Conservation (phyloP, 192 early-diverging fungal species). For the Backusella liffmaniae region DNA sequence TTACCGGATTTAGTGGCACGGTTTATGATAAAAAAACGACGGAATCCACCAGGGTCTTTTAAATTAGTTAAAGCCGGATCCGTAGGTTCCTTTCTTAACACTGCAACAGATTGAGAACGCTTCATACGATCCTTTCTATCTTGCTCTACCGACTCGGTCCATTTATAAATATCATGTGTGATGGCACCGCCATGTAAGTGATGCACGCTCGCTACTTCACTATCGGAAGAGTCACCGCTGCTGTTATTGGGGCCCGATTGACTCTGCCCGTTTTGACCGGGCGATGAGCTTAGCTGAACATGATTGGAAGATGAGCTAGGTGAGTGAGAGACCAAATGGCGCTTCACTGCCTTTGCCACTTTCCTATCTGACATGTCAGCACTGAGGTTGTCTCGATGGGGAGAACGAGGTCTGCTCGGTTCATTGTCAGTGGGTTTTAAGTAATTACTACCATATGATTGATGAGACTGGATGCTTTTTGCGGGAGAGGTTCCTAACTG, state of each 20-base stretch:
- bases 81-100: background rate
- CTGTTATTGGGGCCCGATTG: background rate
- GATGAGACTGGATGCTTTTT: conserved; percentile 1
- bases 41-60: conserved; percentile 83
- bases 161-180: conserved; percentile 86
- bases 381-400: background rate
- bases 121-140: conserved; percentile 25
- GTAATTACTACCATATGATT: conserved; percentile 10
- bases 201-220: conserved; percentile 43
- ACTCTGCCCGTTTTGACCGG: background rate
- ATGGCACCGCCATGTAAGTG: conserved; percentile 68
- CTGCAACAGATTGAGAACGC: conserved; percentile 26
- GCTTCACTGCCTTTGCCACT: conserved; percentile 62
- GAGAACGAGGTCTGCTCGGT: conserved; percentile 1
- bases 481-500: conserved; percentile 10
- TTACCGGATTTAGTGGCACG: conserved; percentile 71
- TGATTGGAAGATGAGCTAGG: conserved; percentile 5
- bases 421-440: background rate
- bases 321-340: conserved; percentile 62
- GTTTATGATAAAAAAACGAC: conserved; percentile 79
- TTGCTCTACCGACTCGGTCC: conserved; percentile 69
- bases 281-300: background rate
- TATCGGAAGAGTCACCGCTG: background rate
- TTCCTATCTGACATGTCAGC: conserved; percentile 51
- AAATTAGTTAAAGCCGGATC: conserved; percentile 31